Evolutionary conservation across 306 rosid genomes (phyloP).

Genomic region (Alnus glutinosa): DNA sequence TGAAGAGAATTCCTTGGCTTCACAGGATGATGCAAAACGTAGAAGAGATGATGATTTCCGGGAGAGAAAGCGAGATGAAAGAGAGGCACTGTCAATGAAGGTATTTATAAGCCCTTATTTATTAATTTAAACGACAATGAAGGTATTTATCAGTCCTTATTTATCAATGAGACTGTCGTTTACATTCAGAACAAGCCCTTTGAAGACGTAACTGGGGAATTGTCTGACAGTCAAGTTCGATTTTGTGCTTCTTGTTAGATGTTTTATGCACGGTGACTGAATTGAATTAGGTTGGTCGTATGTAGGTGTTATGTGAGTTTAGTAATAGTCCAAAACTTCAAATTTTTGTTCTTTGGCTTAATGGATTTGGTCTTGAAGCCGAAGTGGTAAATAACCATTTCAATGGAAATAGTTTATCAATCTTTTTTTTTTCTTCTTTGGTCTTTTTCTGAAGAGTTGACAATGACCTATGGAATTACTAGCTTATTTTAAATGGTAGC

Average conservation of each 20-base stretch:
- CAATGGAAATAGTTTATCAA: too few species aligned
- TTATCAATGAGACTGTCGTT: neutral
- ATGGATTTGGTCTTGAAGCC: neutral
- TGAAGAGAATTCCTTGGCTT: conserved; percentile 69
- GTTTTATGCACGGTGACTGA: neutral
- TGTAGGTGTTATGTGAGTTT: neutral
- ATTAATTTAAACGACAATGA: conserved; percentile 28
- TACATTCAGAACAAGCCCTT: neutral
- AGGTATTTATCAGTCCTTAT: conserved; percentile 52
- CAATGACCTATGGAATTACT: neutral
- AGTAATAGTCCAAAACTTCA: neutral
- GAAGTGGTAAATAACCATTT: neutral
- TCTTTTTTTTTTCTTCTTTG: neutral
- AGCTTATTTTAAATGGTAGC: neutral
- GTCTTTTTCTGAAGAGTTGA: neutral
- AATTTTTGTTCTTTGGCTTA: neutral
- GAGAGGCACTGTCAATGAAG: conserved; percentile 64
- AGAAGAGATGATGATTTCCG: conserved; percentile 96
- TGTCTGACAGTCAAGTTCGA: neutral
- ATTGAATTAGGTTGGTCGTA: neutral
- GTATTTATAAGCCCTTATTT: conserved; percentile 39
- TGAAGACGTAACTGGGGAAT: conserved; percentile 7
- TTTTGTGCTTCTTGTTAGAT: neutral
- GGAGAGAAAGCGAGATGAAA: conserved; percentile 91
- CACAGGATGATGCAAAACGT: conserved; percentile 87